Evolutionary conservation across 2,329 filamentous ascomycete genomes (phyloP).

Genomic region (Biscogniauxia sp.): DNA sequence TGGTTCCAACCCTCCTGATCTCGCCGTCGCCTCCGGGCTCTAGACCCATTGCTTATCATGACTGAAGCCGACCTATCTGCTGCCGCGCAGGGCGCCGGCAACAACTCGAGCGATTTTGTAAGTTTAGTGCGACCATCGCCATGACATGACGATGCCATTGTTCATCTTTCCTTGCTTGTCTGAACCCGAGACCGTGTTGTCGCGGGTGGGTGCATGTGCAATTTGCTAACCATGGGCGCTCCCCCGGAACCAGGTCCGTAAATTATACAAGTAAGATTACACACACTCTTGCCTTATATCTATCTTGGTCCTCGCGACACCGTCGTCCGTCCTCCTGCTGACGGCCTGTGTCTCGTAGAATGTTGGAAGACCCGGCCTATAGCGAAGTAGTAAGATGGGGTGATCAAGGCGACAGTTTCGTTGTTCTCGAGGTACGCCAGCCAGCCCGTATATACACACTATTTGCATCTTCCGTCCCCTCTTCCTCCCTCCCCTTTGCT

Average conservation of each 20-base stretch:
- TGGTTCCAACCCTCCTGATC: conserved; percentile 9
- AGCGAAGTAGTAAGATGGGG: conserved; percentile 94
- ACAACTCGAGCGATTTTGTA: conserved; percentile 95
- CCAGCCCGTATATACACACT: conserved; percentile 2
- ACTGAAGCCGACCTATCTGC: conserved; percentile 35
- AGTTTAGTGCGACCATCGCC: conserved; percentile 40
- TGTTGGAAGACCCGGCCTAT: conserved; percentile 94
- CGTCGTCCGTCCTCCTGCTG: conserved; percentile 14
- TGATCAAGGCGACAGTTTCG: conserved; percentile 91
- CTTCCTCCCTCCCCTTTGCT: not conserved
- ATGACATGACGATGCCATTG: not conserved
- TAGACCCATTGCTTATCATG: conserved; percentile 28
- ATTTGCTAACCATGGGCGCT: conserved; percentile 28
- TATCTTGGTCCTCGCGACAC: conserved; percentile 16
- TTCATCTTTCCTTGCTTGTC: conserved; percentile 1
- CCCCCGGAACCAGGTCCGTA: conserved; percentile 70
- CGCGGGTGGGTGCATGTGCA: conserved; percentile 22
- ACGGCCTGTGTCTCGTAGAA: conserved; percentile 54
- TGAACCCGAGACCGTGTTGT: conserved; percentile 16
- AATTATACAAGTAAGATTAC: conserved; percentile 85
- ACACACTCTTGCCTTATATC: not conserved
- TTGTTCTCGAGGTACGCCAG: conserved; percentile 81
- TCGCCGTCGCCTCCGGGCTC: conserved; percentile 9
- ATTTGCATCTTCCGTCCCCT: not conserved
- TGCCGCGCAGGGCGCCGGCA: conserved; percentile 47